Percentiles rank a stretch among this genome's conserved stretches.
phyloP scores from a whole-genome alignment of 768 basidiomycete species.

The Neoboletus magnificus region DNA sequence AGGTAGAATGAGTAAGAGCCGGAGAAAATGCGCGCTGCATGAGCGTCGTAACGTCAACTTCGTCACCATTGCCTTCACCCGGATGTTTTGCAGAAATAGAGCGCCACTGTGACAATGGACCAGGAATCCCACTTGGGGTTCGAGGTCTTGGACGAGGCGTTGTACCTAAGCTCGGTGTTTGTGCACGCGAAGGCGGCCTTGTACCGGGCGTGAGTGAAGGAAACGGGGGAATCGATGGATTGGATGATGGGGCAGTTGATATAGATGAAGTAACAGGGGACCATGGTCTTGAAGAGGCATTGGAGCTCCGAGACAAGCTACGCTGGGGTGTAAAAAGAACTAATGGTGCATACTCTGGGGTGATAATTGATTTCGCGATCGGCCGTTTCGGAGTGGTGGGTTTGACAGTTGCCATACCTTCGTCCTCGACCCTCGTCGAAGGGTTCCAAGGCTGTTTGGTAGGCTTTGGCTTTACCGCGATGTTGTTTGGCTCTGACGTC shows the following conservation, averaged over 20 bases:
- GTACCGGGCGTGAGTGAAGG: slow-evolving; percentile 26
- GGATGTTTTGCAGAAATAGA: slow-evolving; percentile 48
- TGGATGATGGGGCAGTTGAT: slow-evolving; percentile 61
- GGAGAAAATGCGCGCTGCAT: slow-evolving; percentile 63
- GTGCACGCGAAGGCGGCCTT: slow-evolving; percentile 53
- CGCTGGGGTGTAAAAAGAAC: slow-evolving; percentile 53
- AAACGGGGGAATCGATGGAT: slow-evolving; percentile 36
- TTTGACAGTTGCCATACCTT: slow-evolving; percentile 47
- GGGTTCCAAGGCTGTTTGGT: slow-evolving; percentile 70
- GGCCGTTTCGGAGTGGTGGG: slow-evolving; percentile 48
- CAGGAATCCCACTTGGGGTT: slow-evolving; percentile 79
- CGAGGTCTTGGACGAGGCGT: slow-evolving; percentile 70
- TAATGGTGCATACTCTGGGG: slow-evolving; percentile 42
- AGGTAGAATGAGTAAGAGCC: slow-evolving; percentile 49
- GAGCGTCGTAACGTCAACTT: slow-evolving; percentile 40
- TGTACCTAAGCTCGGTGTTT: slow-evolving; percentile 45
- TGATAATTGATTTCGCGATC: slow-evolving; percentile 45
- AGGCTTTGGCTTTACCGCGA: slow-evolving; percentile 40
- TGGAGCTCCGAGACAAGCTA: slow-evolving; percentile 69
- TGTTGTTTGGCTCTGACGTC: slow-evolving; percentile 33
- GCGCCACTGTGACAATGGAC: slow-evolving; percentile 49
- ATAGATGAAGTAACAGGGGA: slow-evolving; percentile 70
- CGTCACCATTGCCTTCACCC: slow-evolving; percentile 45
- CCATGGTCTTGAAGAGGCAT: slow-evolving; percentile 78
- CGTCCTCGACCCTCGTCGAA: slow-evolving; percentile 69